Evolutionary conservation across 495 filamentous ascomycete genomes (phyloP).

Genomic region (Daldinia childiae): DNA sequence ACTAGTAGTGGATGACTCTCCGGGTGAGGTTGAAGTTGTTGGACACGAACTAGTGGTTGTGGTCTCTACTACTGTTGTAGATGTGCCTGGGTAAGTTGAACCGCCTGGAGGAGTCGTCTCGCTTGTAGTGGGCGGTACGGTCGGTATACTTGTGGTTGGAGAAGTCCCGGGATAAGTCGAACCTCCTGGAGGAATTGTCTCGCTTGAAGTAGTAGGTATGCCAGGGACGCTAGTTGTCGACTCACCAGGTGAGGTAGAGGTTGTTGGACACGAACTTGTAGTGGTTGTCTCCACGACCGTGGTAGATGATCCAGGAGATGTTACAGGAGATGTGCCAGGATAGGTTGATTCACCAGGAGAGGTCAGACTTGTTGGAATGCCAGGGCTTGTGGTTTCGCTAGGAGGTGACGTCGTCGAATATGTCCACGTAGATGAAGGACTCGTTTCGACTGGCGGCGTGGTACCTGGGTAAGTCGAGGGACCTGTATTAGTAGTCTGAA

Average conservation of each 20-base stretch:
- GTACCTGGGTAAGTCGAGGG: conserved; percentile 9
- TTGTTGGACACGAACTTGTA: conserved; percentile 2
- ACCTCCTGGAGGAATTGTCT: neutral
- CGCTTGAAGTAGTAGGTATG: neutral
- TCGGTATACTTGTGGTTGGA: too few species aligned
- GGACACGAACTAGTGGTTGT: too few species aligned
- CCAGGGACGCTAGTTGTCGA: neutral
- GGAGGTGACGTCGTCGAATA: too few species aligned
- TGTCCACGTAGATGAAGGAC: neutral
- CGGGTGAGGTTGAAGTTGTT: too few species aligned
- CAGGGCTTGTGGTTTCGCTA: too few species aligned
- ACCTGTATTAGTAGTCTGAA: neutral
- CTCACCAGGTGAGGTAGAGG: neutral
- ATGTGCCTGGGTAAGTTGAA: too few species aligned
- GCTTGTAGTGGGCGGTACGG: too few species aligned
- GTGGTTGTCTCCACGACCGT: conserved; percentile 13
- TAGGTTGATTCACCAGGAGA: neutral
- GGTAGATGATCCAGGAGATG: conserved; percentile 5
- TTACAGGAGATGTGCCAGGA: neutral
- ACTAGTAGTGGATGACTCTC: neutral
- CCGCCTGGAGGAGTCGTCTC: too few species aligned
- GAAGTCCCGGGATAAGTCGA: too few species aligned
- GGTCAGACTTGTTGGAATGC: too few species aligned
- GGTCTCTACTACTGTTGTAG: too few species aligned
- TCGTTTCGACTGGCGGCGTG: conserved; percentile 1